Percentiles rank a stretch among this genome's conserved stretches.
phyloP scores from a whole-genome alignment of 768 basidiomycete species.

The Phylloporus sp. region DNA sequence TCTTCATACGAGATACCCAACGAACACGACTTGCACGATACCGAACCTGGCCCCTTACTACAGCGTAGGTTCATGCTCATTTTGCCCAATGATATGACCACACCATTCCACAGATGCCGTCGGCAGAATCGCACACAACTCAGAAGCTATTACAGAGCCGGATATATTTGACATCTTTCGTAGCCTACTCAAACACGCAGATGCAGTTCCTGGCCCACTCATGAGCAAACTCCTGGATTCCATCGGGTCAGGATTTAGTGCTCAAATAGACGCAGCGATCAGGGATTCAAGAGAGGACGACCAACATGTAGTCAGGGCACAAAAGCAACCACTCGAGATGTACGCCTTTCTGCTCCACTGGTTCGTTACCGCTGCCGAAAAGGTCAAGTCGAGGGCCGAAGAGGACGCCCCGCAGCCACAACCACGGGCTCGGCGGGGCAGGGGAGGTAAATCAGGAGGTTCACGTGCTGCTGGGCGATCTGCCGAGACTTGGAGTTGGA shows the following conservation, averaged over 20 bases:
- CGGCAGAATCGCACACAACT: constrained; percentile 70
- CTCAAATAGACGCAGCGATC: constrained; percentile 68
- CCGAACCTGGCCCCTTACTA: constrained; percentile 53
- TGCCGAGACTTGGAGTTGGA: constrained; percentile 66
- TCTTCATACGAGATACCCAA: constrained; percentile 62
- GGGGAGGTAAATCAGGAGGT: constrained; percentile 52
- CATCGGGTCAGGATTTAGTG: constrained; percentile 67
- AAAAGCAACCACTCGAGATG: constrained; percentile 79
- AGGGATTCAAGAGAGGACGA: constrained; percentile 70
- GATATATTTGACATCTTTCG: constrained; percentile 80
- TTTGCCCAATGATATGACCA: constrained; percentile 10
- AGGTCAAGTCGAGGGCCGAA: constrained; percentile 54
- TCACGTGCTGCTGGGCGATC: constrained; percentile 41
- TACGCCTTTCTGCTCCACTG: constrained; percentile 91
- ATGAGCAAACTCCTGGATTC: constrained; percentile 90
- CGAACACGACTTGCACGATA: constrained; percentile 59
- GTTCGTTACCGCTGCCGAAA: constrained; percentile 83
- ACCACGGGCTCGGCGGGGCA: constrained; percentile 51
- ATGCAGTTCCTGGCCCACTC: constrained; percentile 54
- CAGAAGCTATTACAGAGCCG: constrained; percentile 64
- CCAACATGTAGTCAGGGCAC: constrained; percentile 53
- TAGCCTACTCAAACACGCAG: constrained; percentile 73
- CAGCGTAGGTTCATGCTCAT: constrained; percentile 44
- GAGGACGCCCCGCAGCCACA: constrained; percentile 43
- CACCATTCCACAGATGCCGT: constrained; percentile 57